Percentiles rank a stretch among this genome's conserved stretches.
These are phyloP conservation scores for Schwanniomyces pseudopolymorphus DNA, from an alignment of 805 yeast species.

Conservation along the genomic window DNA sequence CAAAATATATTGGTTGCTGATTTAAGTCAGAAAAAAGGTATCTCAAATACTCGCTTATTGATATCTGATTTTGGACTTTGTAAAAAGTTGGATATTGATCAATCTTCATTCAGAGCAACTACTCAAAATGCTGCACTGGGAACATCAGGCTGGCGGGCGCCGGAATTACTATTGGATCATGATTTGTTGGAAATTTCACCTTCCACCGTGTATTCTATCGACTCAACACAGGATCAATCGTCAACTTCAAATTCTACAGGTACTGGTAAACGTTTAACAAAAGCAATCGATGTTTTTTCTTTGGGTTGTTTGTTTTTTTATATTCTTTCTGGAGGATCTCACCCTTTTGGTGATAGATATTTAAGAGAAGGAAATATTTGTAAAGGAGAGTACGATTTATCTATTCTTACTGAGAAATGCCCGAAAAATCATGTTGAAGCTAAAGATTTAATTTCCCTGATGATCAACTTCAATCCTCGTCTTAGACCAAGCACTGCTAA, in stretches of 20 bases:
- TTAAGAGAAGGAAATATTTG: constrained; percentile 86
- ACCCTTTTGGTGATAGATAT: constrained; percentile 94
- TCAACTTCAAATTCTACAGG: constrained; percentile 6
- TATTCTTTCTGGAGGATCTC: constrained; percentile 76
- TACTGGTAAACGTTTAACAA: constrained; percentile 60
- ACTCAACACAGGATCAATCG: constrained; percentile 16
- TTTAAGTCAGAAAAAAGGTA: constrained; percentile 43
- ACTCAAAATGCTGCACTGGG: constrained; percentile 89
- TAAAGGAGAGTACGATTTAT: constrained; percentile 56
- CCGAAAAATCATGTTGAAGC: constrained; percentile 59
- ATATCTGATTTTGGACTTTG: constrained; percentile 97
- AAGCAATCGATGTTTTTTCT: constrained; percentile 91
- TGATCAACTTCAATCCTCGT: constrained; percentile 70
- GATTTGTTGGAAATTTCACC: constrained; percentile 40
- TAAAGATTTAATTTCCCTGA: constrained; percentile 62
- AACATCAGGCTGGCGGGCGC: constrained; percentile 98
- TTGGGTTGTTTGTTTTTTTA: constrained; percentile 93
- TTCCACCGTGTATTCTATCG: constrained; percentile 31
- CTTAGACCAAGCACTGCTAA: constrained; percentile 67
- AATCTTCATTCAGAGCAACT: constrained; percentile 90
- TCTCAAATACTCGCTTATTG: constrained; percentile 53
- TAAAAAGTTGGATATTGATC: constrained; percentile 86
- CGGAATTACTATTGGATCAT: constrained; percentile 62
- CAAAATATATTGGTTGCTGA: constrained; percentile 87
- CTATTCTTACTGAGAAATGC: constrained; percentile 42